Conservation (phyloP, 106 monocot species). For the Dendrobium nobile region DNA sequence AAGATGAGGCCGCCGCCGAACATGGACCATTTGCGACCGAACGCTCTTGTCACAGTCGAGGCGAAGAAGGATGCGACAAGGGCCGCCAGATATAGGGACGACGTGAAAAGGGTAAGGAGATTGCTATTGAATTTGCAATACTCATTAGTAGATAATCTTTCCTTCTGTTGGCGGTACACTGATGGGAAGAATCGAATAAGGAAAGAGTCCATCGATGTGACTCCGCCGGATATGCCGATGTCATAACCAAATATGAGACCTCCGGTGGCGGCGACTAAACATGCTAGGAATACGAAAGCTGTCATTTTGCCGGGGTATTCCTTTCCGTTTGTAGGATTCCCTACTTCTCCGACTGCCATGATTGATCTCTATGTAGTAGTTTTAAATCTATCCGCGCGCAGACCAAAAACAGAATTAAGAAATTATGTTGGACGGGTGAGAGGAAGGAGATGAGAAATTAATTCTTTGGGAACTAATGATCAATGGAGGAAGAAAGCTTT, state of each 20-base stretch:
- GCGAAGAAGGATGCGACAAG: constrained; percentile 33
- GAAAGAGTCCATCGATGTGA: constrained; percentile 34
- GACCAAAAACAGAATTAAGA: background rate
- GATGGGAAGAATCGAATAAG: constrained; percentile 28
- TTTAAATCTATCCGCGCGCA: too few relatives aligned
- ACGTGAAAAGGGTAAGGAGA: constrained; percentile 19
- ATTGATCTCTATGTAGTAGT: background rate
- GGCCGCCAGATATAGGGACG: constrained; percentile 35
- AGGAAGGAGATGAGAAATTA: background rate
- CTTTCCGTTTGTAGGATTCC: background rate
- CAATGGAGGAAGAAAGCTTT: too few relatives aligned
- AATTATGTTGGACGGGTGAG: background rate
- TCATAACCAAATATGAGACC: constrained; percentile 14
- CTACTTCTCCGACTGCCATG: background rate
- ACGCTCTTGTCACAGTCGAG: constrained; percentile 15
- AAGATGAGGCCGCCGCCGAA: constrained; percentile 25
- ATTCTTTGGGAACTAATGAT: too few relatives aligned
- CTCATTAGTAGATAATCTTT: constrained; percentile 13
- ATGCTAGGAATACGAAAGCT: constrained; percentile 15
- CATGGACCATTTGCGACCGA: constrained; percentile 36
- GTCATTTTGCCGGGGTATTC: constrained; percentile 11
- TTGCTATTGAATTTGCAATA: constrained; percentile 17
- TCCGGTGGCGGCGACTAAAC: constrained; percentile 7
- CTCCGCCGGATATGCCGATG: constrained; percentile 20
- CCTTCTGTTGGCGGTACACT: constrained; percentile 16